Percentiles rank a stretch among this genome's conserved stretches.
Conservation (phyloP, 1,284 basidiomycete genomes). For the Melampsora americana region DNA sequence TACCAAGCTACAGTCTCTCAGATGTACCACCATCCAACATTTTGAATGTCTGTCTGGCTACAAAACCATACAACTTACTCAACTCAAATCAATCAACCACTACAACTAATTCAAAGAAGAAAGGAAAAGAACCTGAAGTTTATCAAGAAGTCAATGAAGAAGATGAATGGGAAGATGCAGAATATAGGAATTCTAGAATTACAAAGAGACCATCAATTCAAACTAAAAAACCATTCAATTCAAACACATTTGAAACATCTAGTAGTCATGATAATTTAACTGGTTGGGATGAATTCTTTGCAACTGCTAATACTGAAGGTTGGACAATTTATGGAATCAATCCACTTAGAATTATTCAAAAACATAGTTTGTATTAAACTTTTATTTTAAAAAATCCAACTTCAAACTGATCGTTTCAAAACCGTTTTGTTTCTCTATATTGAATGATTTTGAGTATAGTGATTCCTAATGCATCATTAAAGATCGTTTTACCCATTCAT, state of each 20-base stretch:
- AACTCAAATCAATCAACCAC: neutral
- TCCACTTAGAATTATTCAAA: constrained; percentile 73
- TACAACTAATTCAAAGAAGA: constrained; percentile 4
- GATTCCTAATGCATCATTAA: constrained; percentile 30
- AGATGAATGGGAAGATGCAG: constrained; percentile 32
- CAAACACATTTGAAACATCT: neutral
- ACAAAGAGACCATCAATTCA: neutral
- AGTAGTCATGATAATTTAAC: constrained; percentile 6
- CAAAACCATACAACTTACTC: neutral
- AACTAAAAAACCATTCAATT: neutral
- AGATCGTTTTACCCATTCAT: constrained; percentile 70
- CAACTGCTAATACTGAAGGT: constrained; percentile 73
- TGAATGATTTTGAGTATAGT: neutral
- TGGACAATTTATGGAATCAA: constrained; percentile 79
- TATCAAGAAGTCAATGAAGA: neutral
- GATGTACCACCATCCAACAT: constrained; percentile 31
- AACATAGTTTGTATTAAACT: constrained; percentile 63
- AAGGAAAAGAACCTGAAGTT: constrained; percentile 11
- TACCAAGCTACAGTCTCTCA: constrained; percentile 34
- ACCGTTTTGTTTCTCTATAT: constrained; percentile 12
- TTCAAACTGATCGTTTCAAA: constrained; percentile 64
- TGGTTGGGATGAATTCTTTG: constrained; percentile 66
- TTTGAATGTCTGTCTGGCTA: constrained; percentile 35
- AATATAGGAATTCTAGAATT: constrained; percentile 11
- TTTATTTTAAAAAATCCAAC: constrained; percentile 24